Base-by-base conservation (phyloP, 257 asterid species). In the Solanum verrucosum region DNA sequence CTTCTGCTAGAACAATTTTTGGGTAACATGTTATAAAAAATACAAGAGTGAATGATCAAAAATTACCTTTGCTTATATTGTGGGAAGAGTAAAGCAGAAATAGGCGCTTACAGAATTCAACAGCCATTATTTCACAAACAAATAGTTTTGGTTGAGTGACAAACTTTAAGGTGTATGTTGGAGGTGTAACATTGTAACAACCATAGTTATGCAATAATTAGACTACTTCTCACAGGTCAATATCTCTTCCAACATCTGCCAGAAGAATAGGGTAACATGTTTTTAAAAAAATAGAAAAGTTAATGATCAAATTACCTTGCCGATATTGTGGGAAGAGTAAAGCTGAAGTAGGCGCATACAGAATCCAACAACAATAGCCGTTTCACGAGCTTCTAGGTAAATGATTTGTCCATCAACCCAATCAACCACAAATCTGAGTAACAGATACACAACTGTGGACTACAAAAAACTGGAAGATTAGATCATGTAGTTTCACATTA, bases 351-450 rank as follows among this genome's bases (percentile, higher is more conserved):
- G 88, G 79, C 92, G 96, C 96, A 92, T 92, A 85, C 98, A 96
- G 92, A 97, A 97, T 90, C 93, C 96, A 73, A 97, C 94, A 84
- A 93, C 98, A 84, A 90, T 93, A 88, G 94, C 96, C 86, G 99
- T 97, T 94, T 97, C 99, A 88, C 89, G 98, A 87, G 98, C 96
- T 92, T 97, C 99, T 77, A 97, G 92, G 94, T 93, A 93, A 92
- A 87, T 92, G 89, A 97, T 96, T 95, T 97, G 99, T 87, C 97
- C 98, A 37, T 93, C 97, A 92, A 97, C 98, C 99, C 99, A 97
- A 88, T 95, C 95, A 85, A 95, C 94, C 74, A 94, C 98, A 92
- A 94, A 97, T 92, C 93, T 97, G 92, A 97, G 98, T 70, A 97
- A 92, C 90, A 93, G 96, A 92, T 97, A 97, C 94, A 97, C 94